phyloP scores from a whole-genome alignment of 2,329 filamentous ascomycete species.

The Aspergillus pseudotamarii region DNA sequence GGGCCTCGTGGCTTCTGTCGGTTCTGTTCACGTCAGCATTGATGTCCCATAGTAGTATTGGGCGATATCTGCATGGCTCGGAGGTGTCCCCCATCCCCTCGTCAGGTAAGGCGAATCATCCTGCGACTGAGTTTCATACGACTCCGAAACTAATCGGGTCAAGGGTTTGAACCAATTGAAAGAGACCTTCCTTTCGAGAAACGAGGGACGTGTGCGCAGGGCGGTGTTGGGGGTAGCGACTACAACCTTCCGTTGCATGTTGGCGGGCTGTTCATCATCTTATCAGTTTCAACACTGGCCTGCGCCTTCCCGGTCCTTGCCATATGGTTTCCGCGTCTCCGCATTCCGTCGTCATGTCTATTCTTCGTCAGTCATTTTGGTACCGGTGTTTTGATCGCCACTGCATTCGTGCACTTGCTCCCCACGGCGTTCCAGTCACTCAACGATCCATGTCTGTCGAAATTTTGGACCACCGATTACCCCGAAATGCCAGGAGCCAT shows the following conservation, averaged over 20 bases:
- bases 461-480: conserved; percentile 50
- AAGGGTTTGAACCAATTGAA: neutral
- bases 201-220: conserved; percentile 29
- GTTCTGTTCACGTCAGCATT: conserved; percentile 27
- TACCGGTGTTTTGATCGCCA: conserved; percentile 83
- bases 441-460: conserved; percentile 55
- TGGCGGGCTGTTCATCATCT: conserved; percentile 65
- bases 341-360: conserved; percentile 52
- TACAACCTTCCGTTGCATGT: conserved; percentile 69
- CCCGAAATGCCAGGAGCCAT: conserved; percentile 54
- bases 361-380: conserved; percentile 69
- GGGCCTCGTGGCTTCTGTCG: conserved; percentile 30
- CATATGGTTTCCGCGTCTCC: conserved; percentile 59
- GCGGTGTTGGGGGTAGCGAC: conserved; percentile 24
- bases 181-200: conserved; percentile 8
- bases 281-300: conserved; percentile 56
- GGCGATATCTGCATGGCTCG: conserved; percentile 9
- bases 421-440: conserved; percentile 62
- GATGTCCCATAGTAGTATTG: conserved; percentile 25
- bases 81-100: neutral
- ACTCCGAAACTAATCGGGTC: neutral
- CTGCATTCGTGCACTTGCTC: conserved; percentile 78
- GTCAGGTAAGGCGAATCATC: neutral
- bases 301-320: conserved; percentile 70
- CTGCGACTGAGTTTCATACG: no score